These are phyloP conservation scores for Starmerella roubikii DNA, from an alignment of 805 yeast genomes.

Conservation along the genomic window DNA sequence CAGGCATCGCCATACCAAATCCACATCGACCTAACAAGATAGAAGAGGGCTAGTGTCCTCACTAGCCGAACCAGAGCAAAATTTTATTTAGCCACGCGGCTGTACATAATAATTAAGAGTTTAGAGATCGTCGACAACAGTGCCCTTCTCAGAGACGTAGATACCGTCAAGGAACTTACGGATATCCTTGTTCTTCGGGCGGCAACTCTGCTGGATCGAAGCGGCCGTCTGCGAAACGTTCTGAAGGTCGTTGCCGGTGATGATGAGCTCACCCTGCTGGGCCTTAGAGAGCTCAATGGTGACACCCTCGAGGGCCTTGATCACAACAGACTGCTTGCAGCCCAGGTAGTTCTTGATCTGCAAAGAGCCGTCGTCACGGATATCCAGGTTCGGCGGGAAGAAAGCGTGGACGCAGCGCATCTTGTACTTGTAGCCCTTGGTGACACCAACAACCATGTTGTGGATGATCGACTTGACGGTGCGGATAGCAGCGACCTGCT, in stretches of 20 bases:
- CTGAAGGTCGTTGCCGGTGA: conserved; percentile 92
- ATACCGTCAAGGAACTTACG: conserved; percentile 99
- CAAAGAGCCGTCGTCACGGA: conserved; percentile 60
- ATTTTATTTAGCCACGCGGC: conserved; percentile 8
- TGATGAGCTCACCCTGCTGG: conserved; percentile 89
- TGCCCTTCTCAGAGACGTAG: conserved; percentile 93
- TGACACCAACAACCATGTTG: conserved; percentile 96
- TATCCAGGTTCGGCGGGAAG: conserved; percentile 99
- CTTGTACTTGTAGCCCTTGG: conserved; percentile 98
- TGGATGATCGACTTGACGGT: conserved; percentile 91
- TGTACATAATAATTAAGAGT: conserved; percentile 5
- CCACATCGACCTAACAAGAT: background rate
- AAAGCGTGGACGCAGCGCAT: conserved; percentile 99
- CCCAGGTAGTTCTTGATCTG: conserved; percentile 99
- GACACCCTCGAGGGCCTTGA: conserved; percentile 83
- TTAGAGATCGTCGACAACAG: conserved; percentile 51
- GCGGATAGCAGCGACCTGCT: conserved; percentile 99
- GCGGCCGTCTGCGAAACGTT: conserved; percentile 98
- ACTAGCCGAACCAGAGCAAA: conserved; percentile 14
- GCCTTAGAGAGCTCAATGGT: conserved; percentile 61
- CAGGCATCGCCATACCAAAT: too few species aligned
- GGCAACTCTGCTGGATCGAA: conserved; percentile 93
- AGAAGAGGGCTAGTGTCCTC: conserved; percentile 16
- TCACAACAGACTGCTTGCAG: conserved; percentile 91
- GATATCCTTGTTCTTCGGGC: conserved; percentile 99